Conservation (phyloP, 106 monocot species). For the Dendrobium huoshanense region DNA sequence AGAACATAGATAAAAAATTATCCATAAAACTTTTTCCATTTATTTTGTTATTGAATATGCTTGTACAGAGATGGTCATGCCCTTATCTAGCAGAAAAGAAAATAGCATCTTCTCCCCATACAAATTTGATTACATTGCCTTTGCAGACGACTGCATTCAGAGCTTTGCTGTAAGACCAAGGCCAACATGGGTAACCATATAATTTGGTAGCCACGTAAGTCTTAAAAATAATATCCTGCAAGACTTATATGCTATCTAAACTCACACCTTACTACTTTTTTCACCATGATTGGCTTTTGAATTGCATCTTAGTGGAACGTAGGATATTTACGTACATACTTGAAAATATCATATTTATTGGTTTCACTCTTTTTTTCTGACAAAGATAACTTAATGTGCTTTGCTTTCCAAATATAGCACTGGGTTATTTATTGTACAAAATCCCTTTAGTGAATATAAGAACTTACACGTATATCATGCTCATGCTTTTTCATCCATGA, state of each 20-base stretch:
- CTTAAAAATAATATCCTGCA: background rate
- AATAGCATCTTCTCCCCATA: conserved; percentile 78
- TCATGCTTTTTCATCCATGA: too few relatives aligned
- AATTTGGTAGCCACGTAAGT: conserved; percentile 97
- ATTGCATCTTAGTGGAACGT: background rate
- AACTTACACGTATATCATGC: too few relatives aligned
- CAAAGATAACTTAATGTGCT: background rate
- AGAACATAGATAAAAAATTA: background rate
- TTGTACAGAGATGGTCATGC: conserved; percentile 91
- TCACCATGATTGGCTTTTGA: background rate
- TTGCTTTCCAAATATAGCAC: background rate
- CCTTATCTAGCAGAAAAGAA: conserved; percentile 49
- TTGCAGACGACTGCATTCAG: conserved; percentile 31
- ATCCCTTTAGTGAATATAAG: too few relatives aligned
- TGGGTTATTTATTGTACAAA: too few relatives aligned
- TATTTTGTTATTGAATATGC: conserved; percentile 29
- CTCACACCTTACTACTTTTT: background rate
- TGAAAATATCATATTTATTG: background rate
- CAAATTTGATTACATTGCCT: conserved; percentile 51
- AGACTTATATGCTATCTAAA: background rate
- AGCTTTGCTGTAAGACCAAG: conserved; percentile 63
- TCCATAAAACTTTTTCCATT: background rate
- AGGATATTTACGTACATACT: background rate
- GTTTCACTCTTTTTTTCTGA: background rate
- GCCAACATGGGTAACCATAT: conserved; percentile 72